Percentiles rank a stretch among this genome's conserved stretches.
phyloP scores from a whole-genome alignment of 768 basidiomycete species.

The Amanita brunnescens region DNA sequence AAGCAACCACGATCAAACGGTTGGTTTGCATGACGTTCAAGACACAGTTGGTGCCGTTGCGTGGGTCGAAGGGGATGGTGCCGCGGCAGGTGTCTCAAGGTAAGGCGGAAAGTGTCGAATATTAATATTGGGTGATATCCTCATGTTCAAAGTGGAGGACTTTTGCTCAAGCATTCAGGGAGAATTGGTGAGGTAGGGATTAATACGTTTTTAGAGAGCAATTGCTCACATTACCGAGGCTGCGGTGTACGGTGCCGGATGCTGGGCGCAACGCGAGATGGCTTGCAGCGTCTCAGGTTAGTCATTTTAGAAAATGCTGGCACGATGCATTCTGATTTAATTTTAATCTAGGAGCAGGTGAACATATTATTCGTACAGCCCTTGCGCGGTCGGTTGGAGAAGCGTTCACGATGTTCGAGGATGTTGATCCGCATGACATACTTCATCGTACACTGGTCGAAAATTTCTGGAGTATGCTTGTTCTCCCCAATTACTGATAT shows the following conservation, averaged over 20 bases:
- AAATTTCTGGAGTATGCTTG: constrained; percentile 43
- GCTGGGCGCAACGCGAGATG: constrained; percentile 56
- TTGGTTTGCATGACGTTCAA: constrained; percentile 34
- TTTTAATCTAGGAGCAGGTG: constrained; percentile 50
- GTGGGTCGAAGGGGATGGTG: constrained; percentile 32
- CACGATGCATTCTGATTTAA: constrained; percentile 1
- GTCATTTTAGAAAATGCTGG: constrained; percentile 1
- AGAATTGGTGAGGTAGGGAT: constrained; percentile 61
- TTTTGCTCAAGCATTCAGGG: constrained; percentile 70
- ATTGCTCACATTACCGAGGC: constrained; percentile 33
- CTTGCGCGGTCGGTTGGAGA: constrained; percentile 52
- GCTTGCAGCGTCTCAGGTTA: constrained; percentile 68
- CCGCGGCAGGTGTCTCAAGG: constrained; percentile 77
- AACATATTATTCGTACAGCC: constrained; percentile 51
- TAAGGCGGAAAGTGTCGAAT: constrained; percentile 17
- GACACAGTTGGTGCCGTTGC: constrained; percentile 81
- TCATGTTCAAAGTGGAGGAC: constrained; percentile 49
- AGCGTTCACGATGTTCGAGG: constrained; percentile 21
- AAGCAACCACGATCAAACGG: not conserved
- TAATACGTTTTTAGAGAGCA: not conserved
- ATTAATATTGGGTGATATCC: not conserved
- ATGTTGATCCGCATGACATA: constrained; percentile 48
- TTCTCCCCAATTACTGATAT: not conserved
- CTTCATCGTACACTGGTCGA: constrained; percentile 37
- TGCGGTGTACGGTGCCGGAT: constrained; percentile 64